Evolutionary conservation across 352 stramenopile genomes (phyloP), one percentile per base, ranked within the genome.

Genomic region (Pythium coloratum): DNA sequence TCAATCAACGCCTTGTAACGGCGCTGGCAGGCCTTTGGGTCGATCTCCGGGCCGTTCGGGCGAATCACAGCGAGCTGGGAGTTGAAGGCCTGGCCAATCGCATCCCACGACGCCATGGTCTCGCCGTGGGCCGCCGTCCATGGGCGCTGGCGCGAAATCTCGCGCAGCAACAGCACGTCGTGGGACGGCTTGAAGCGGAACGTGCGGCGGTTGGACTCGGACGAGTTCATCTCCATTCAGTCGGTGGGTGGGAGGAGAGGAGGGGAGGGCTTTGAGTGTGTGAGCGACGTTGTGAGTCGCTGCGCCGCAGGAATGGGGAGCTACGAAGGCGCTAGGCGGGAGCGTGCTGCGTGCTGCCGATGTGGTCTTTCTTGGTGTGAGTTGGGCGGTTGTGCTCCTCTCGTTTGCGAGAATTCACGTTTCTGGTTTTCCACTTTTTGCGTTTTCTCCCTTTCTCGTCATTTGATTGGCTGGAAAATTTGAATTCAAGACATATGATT

Each of bases 161-260:
- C 64, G 46, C 57, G 59, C 42, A 71, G 57, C 50, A 71, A 51
- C 2, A 71, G 49, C 18, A 71, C 55, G 40, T 71, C 64, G 33
- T 71, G 64, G 14, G 58, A 59, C 1, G 64, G 64, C 40, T 66
- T 66, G 64, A 71, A 71, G 51, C 64, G 64, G 64, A 71, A 71
- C 26, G 64, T 64, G 46, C 64, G 64, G 26, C 54, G 53, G 64
- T 64, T 70, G 64, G 33, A 18, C 28, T 70, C 64, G 6, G 56
- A 50, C 12, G 64, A 38, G 42, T 51, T 65, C 32, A 40, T 67
- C 50, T 42, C 42, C 60, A 40, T 51, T 50, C 42, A 50, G 13
- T 26, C 42, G 26, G 1, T 6, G n/a, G 9, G 4, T 0, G 42
- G 3, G n/a, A n/a, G 14, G 26, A 16, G 5, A 28, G 42, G 6